Percentiles rank a stretch among this genome's conserved stretches.
These are phyloP conservation scores for Liquidambar formosana DNA, from an alignment of 164 flowering plant genomes.

Conservation along the genomic window DNA sequence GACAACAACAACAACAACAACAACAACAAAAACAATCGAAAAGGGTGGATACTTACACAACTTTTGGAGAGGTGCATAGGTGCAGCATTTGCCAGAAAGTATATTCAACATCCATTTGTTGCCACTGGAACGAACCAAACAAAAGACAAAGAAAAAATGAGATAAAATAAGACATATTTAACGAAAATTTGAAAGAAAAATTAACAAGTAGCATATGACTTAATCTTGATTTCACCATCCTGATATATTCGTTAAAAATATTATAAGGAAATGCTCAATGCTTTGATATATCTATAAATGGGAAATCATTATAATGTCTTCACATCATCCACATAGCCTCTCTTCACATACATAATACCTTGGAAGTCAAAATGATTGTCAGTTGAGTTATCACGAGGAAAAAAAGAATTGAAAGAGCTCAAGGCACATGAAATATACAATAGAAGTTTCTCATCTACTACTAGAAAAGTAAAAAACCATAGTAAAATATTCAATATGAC, in stretches of 20 bases:
- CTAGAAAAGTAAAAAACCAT: background rate
- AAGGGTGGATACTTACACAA: slow-evolving; percentile 68
- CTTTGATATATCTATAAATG: background rate
- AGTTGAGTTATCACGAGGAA: background rate
- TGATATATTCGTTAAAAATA: too few species aligned
- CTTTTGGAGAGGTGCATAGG: slow-evolving; percentile 96
- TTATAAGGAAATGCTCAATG: background rate
- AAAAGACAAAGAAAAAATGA: slow-evolving; percentile 7
- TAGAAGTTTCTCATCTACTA: background rate
- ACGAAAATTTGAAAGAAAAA: background rate
- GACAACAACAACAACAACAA: too few species aligned
- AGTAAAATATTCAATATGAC: background rate
- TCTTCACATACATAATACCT: background rate
- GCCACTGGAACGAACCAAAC: slow-evolving; percentile 74
- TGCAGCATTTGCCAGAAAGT: slow-evolving; percentile 99
- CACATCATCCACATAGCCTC: background rate
- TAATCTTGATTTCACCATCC: background rate
- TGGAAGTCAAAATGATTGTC: background rate
- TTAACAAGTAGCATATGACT: background rate
- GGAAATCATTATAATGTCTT: background rate
- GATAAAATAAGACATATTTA: slow-evolving; percentile 1
- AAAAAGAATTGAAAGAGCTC: background rate
- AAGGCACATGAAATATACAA: too few species aligned
- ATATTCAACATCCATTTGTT: slow-evolving; percentile 99
- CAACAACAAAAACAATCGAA: background rate